Percentiles rank a stretch among this genome's conserved stretches.
Evolutionary conservation across 768 basidiomycete species (phyloP).

Genomic region (Gelatoporia subvermispora): DNA sequence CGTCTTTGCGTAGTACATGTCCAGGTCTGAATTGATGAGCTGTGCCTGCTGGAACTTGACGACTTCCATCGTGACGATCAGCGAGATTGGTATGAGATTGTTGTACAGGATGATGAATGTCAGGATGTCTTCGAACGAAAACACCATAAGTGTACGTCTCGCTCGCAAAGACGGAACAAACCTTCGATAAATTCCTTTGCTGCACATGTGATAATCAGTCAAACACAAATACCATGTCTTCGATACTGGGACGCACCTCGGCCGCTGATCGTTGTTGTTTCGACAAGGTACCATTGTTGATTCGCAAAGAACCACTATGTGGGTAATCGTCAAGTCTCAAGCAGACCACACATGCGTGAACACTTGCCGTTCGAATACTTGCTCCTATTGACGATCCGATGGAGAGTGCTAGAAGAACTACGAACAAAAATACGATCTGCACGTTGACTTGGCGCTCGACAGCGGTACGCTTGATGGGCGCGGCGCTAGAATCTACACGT

Average conservation of each 20-base stretch:
- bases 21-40: slow-evolving; percentile 94
- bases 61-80: slow-evolving; percentile 99
- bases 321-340: not conserved
- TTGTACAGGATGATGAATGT: slow-evolving; percentile 99
- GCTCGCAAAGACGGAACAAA: slow-evolving; percentile 19
- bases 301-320: slow-evolving; percentile 80
- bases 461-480: slow-evolving; percentile 94
- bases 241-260: slow-evolving; percentile 48
- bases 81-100: slow-evolving; percentile 97
- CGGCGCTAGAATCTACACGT: slow-evolving; percentile 49
- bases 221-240: slow-evolving; percentile 1
- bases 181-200: slow-evolving; percentile 83
- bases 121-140: slow-evolving; percentile 67
- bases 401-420: slow-evolving; percentile 80
- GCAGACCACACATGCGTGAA: not conserved
- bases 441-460: slow-evolving; percentile 95
- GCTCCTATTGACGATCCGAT: slow-evolving; percentile 90
- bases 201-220: slow-evolving; percentile 21
- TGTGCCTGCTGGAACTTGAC: slow-evolving; percentile 98
- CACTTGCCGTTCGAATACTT: slow-evolving; percentile 71
- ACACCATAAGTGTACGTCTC: too few relatives aligned
- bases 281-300: slow-evolving; percentile 87
- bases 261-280: slow-evolving; percentile 52
- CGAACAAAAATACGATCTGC: slow-evolving; percentile 94
- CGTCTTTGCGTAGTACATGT: slow-evolving; percentile 95